phyloP scores from a whole-genome alignment of 139 green algal species.

The Closterium sp. region DNA sequence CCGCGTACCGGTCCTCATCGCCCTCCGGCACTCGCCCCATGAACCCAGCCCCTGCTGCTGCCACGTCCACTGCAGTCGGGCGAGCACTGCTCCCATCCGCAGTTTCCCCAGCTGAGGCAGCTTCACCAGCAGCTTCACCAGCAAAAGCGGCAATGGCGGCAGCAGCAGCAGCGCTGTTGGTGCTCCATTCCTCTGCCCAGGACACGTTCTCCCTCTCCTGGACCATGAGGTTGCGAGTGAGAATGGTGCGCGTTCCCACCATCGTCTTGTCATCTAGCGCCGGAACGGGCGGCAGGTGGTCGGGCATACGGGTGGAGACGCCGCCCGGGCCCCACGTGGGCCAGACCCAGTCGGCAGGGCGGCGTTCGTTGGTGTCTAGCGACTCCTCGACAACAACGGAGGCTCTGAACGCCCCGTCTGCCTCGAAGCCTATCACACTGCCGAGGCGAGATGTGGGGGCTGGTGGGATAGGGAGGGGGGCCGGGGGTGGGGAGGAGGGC shows the following conservation, averaged over 20 bases:
- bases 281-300: background rate
- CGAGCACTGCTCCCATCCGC: too few species aligned
- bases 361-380: background rate
- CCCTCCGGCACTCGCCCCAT: background rate
- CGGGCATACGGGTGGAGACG: background rate
- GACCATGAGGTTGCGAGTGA: background rate
- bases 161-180: background rate
- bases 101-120: background rate
- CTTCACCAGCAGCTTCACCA: background rate
- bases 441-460: background rate
- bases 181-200: background rate
- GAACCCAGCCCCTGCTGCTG: background rate
- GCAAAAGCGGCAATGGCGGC: background rate
- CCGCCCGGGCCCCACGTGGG: background rate
- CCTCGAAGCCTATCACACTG: background rate
- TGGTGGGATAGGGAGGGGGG: background rate
- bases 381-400: background rate
- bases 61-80: too few species aligned
- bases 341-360: background rate
- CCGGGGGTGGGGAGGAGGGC: background rate
- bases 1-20: background rate
- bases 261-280: background rate
- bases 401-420: background rate
- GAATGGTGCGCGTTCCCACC: background rate
- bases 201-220: background rate